Evolutionary conservation across 2,329 filamentous ascomycete species (phyloP).

Genomic region (Trichoderma atrobrunneum): DNA sequence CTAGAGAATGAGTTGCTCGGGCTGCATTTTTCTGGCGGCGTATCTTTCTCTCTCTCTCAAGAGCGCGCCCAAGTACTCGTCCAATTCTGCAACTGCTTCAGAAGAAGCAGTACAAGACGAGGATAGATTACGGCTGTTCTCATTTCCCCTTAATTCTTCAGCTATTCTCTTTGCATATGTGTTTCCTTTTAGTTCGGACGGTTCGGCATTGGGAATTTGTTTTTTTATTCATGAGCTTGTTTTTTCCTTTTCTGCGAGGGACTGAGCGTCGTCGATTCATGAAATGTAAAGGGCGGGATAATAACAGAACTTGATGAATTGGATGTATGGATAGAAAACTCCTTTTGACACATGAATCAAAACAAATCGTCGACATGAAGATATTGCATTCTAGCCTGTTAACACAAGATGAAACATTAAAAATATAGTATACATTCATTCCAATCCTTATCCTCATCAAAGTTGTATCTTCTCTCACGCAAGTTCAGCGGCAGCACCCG

Average conservation of each 20-base stretch:
- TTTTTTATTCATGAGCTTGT: neutral
- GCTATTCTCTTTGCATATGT: neutral
- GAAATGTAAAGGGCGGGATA: neutral
- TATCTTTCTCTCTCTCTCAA: neutral
- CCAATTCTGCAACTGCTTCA: neutral
- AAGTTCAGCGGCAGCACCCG: conserved; percentile 76
- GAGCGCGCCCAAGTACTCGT: neutral
- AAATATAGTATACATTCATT: neutral
- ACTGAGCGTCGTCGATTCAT: neutral
- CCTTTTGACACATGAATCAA: neutral
- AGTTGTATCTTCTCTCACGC: conserved; percentile 29
- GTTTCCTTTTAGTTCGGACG: neutral
- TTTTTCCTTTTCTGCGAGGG: neutral
- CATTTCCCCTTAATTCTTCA: neutral
- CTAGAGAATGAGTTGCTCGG: neutral
- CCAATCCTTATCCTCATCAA: neutral
- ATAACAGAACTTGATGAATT: neutral
- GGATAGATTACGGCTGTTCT: neutral
- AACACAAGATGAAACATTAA: neutral
- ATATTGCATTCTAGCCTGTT: neutral
- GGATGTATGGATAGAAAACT: neutral
- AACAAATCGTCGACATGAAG: neutral
- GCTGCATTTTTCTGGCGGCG: neutral
- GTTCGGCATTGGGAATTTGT: neutral
- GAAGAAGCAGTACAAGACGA: neutral